Conservation (phyloP, 495 filamentous ascomycete species). For the Aspergillus carlsbadensis region DNA sequence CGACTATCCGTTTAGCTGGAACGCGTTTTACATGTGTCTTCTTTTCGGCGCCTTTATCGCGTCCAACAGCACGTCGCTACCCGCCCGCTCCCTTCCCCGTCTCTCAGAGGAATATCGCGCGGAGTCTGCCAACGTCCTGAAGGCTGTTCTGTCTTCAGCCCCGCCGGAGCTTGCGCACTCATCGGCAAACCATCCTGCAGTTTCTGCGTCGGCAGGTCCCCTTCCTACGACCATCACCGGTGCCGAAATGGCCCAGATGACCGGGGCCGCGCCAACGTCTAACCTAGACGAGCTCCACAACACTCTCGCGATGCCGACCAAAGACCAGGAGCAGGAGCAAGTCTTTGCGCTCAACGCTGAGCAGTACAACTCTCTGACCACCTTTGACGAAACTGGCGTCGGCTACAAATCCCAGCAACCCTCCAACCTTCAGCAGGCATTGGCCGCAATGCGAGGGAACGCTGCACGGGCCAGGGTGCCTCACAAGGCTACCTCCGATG, state of each 20-base stretch:
- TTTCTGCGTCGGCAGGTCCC: constrained; percentile 40
- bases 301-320: constrained; percentile 69
- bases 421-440: constrained; percentile 75
- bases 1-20: constrained; percentile 57
- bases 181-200: constrained; percentile 31
- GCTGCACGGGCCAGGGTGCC: constrained; percentile 43
- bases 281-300: constrained; percentile 74
- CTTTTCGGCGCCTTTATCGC: constrained; percentile 96
- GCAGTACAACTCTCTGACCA: constrained; percentile 86
- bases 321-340: constrained; percentile 87
- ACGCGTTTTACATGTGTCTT: constrained; percentile 73
- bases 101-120: constrained; percentile 91
- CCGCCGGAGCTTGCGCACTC: constrained; percentile 34
- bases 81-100: constrained; percentile 66
- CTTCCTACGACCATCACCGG: constrained; percentile 50
- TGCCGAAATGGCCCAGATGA: constrained; percentile 51
- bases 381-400: constrained; percentile 44
- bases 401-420: constrained; percentile 46
- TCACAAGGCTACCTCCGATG: constrained; percentile 51
- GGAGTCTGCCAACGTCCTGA: constrained; percentile 86
- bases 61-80: constrained; percentile 68
- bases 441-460: constrained; percentile 75
- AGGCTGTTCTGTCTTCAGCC: constrained; percentile 76
- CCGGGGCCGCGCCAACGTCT: constrained; percentile 54
- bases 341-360: constrained; percentile 80